Evolutionary conservation across 306 rosid genomes (phyloP), one percentile per base, ranked within the genome.

Genomic region (Citrullus mucosospermus): DNA sequence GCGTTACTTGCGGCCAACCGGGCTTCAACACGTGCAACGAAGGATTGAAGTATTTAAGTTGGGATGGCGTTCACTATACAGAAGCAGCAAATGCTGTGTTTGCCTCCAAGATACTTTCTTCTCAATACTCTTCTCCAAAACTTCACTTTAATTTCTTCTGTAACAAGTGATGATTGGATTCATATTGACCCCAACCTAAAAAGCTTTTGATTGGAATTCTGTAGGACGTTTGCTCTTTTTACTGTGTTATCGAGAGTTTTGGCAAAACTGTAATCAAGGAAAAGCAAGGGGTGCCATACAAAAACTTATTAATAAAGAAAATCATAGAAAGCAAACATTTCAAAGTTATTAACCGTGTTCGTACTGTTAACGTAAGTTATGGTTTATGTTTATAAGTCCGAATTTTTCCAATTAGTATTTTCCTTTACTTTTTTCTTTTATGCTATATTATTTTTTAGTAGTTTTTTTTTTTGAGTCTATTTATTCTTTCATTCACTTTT

Each of bases 31-130:
- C 75, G 7, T 81, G 85, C 78, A 51, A 9, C 6, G 83, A 81
- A 43, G 82, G 82, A 32, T 75, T 78, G 14, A 84, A 74, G 51
- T 81, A 78, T 53, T 38, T 81, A 65, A 84, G 82, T 57, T 84
- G 82, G 82, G 84, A 81, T 68, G 84, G 87, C 74, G 80, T 78
- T 66, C 84, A 74, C 82, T 78, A 81, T 5, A 61, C 84, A 20
- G 84, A 84, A 75, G 84, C 84, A 38, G 84, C 84, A 61, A 84
- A 84, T 74, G 57, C 78, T 34, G 69, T 84, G 22, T 56, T 84
- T 7, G 75, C 78, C 4, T 81, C 87, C 55, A 81, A 81, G 70
- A 81, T 81, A 62, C 82, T 80, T 48, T 84, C 84, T 20, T 55
- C 84, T 7, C 20, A 55, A 34, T 81, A 78, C 74, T 84, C 84